These are phyloP conservation scores for Saccharomycopsis lassenensis DNA, from an alignment of 805 yeast genomes.

Conservation along the genomic window DNA sequence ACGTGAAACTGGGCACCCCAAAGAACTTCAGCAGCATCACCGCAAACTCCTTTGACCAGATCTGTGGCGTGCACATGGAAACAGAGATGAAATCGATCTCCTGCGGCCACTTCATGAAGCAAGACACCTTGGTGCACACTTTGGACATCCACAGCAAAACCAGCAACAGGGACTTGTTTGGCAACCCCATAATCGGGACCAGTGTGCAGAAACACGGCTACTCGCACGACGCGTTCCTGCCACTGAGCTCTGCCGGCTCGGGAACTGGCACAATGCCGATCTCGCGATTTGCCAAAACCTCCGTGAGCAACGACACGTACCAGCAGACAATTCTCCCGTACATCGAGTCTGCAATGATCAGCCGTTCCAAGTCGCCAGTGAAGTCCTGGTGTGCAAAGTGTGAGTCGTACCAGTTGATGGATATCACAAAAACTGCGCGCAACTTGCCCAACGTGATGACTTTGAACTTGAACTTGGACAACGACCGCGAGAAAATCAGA, in stretches of 20 bases:
- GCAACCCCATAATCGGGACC: no score
- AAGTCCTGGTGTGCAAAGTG: constrained; percentile 45
- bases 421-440: constrained; percentile 39
- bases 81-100: constrained; percentile 31
- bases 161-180: no score
- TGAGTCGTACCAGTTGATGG: constrained; percentile 40
- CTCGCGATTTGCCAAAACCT: no score
- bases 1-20: no score
- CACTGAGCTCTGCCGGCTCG: background rate
- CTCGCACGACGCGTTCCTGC: constrained; percentile 1
- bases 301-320: constrained; percentile 24
- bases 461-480: constrained; percentile 46
- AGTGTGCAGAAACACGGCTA: no score
- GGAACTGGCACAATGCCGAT: background rate
- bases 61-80: constrained; percentile 35
- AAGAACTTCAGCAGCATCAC: background rate
- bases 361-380: constrained; percentile 29
- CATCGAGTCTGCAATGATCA: constrained; percentile 51
- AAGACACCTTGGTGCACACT: constrained; percentile 27
- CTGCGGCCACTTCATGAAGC: constrained; percentile 29
- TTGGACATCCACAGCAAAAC: constrained; percentile 34
- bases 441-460: constrained; percentile 55
- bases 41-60: constrained; percentile 23
- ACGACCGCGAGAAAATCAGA: constrained; percentile 43
- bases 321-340: constrained; percentile 36